Percentiles rank a stretch among this genome's conserved stretches.
phyloP scores from a whole-genome alignment of 208 protist species.

The Crithidia fasciculata region DNA sequence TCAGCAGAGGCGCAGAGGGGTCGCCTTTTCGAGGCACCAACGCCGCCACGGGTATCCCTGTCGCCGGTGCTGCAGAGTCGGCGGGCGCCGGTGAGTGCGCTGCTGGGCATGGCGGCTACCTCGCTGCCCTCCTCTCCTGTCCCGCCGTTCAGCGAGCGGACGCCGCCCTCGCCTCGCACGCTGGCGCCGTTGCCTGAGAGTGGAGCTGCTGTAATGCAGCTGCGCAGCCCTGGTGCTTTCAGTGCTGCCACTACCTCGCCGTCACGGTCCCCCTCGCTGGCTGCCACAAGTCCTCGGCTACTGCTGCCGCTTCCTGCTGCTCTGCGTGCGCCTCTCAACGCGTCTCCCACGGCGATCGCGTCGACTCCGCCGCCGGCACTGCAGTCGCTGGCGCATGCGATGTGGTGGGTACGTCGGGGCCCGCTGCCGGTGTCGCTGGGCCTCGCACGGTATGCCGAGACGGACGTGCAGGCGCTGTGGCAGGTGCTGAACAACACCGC shows the following conservation, averaged over 20 bases:
- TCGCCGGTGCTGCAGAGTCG: slow-evolving; percentile 18
- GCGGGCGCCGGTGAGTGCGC: slow-evolving; percentile 1
- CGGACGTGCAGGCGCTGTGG: slow-evolving; percentile 37
- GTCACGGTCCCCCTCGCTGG: not conserved
- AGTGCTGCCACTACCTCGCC: too few relatives aligned
- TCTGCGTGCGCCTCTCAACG: too few relatives aligned
- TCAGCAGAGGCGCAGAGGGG: not conserved
- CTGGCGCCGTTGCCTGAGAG: too few relatives aligned
- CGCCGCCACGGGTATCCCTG: not conserved
- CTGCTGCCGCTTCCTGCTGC: not conserved
- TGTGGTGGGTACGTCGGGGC: slow-evolving; percentile 57
- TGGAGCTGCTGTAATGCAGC: too few relatives aligned
- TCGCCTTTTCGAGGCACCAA: not conserved
- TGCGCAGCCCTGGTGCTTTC: too few relatives aligned
- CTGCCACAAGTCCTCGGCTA: too few relatives aligned
- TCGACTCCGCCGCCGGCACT: slow-evolving; percentile 14
- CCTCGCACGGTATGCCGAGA: slow-evolving; percentile 38
- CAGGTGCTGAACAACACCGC: slow-evolving; percentile 1
- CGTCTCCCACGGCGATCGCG: too few relatives aligned
- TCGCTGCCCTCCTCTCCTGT: not conserved
- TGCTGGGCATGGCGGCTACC: not conserved
- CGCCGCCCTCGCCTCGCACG: not conserved
- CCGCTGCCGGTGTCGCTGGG: slow-evolving; percentile 49
- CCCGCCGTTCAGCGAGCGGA: not conserved
- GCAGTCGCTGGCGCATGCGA: slow-evolving; percentile 36